Percentiles rank a stretch among this genome's conserved stretches.
Conservation (phyloP, 441 rosid genomes). For the Croton laevigatus region DNA sequence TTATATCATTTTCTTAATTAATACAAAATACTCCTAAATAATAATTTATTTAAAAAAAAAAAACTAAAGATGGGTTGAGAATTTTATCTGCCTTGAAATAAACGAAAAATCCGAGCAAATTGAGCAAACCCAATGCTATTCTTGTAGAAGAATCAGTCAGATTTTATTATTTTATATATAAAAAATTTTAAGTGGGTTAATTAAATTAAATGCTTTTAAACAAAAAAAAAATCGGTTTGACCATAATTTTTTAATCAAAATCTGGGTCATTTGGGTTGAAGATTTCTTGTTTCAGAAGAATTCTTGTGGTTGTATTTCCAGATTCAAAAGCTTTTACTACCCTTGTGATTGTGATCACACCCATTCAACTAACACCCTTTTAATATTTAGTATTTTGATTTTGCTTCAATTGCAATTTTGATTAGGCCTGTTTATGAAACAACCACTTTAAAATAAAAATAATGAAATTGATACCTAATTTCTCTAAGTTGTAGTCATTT, state of each 20-base stretch:
- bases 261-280: not conserved
- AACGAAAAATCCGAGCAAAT: slow-evolving; percentile 37
- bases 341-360: not conserved
- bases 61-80: not conserved
- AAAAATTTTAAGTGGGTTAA: not conserved
- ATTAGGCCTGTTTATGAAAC: too few species aligned
- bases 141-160: slow-evolving; percentile 38
- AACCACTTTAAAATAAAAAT: not conserved
- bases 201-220: slow-evolving; percentile 1
- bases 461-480: too few species aligned
- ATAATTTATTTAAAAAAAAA: too few species aligned
- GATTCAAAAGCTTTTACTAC: slow-evolving; percentile 1
- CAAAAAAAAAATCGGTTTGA: not conserved
- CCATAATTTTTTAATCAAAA: slow-evolving; percentile 24
- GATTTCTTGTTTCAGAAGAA: slow-evolving; percentile 39
- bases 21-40: not conserved
- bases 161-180: slow-evolving; percentile 7
- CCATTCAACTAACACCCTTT: not conserved
- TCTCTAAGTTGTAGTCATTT: too few species aligned
- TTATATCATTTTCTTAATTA: slow-evolving; percentile 27
- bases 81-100: slow-evolving; percentile 34
- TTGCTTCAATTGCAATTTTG: too few species aligned
- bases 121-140: too few species aligned
- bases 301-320: slow-evolving; percentile 16
- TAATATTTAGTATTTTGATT: not conserved